A percentile compares a stretch with the other conserved stretches of the same genome.
These are phyloP conservation scores for Globisporangium cylindrosporum DNA, from an alignment of 352 stramenopile genomes.

Conservation along the genomic window DNA sequence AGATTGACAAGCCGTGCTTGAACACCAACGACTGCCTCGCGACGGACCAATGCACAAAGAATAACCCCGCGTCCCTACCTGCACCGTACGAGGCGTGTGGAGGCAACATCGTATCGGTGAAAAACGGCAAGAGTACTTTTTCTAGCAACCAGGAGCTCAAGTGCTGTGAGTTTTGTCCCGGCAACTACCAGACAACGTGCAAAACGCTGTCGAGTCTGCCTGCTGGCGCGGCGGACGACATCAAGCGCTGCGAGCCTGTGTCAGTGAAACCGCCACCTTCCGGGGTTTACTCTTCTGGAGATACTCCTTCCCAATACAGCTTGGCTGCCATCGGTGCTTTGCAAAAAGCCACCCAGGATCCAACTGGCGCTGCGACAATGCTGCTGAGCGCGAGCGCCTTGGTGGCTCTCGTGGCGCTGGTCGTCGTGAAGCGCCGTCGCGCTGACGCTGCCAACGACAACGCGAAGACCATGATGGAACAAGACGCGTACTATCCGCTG, in stretches of 20 bases:
- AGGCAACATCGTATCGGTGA: conserved; percentile 31
- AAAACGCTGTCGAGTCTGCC: conserved; percentile 41
- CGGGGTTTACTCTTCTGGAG: no score
- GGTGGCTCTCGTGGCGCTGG: conserved; percentile 15
- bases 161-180: conserved; percentile 50
- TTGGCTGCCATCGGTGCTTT: background rate
- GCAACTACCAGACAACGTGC: conserved; percentile 29
- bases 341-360: background rate
- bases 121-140: background rate
- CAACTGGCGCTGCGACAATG: background rate
- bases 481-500: conserved; percentile 18
- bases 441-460: background rate
- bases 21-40: conserved; percentile 26
- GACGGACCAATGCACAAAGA: conserved; percentile 27
- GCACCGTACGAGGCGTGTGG: conserved; percentile 51
- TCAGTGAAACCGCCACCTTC: no score
- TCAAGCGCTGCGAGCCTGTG: conserved; percentile 53
- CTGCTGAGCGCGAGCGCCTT: conserved; percentile 11
- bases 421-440: conserved; percentile 15
- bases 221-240: conserved; percentile 22
- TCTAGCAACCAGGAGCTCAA: background rate
- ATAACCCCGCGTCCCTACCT: conserved; percentile 6
- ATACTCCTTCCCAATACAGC: no score
- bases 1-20: conserved; percentile 26
- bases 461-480: conserved; percentile 1